Evolutionary conservation across 306 rosid genomes (phyloP), one percentile per base, ranked within the genome.

Genomic region (Quercus cerris): DNA sequence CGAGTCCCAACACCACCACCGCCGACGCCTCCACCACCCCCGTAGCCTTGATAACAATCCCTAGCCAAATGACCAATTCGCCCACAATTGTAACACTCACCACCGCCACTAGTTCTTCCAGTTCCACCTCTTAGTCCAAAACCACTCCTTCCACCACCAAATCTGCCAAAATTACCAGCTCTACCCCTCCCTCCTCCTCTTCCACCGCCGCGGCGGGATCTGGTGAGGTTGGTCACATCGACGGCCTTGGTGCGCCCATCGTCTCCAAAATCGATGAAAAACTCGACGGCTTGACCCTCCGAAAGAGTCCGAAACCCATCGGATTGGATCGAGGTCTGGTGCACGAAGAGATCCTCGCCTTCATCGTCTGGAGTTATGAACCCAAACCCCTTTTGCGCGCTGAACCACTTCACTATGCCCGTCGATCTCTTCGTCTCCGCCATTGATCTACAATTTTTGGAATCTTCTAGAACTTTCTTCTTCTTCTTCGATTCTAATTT

Each of bases 351-450:
- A 71, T 93, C 97, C 0, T 87, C 91, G 54, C 80, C 73, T 12
- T 88, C 94, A 6, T 84, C 91, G 20, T 88, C 84, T 1, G 97
- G 91, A 27, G 90, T 84, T 19, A 93, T 93, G 89, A 93, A 93
- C 63, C 97, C 97, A 83, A 88, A 93, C 7, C 97, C 98, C 62
- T 87, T 91, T 74, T 90, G 87, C 1, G 92, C 86, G 75, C 87
- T 93, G 87, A 93, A 90, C 98, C 98, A 93, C 83, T 80, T 91
- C n/a, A 91, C 97, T 2, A 88, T 89, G 58, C 98, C 97, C 31
- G 82, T 85, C 19, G 85, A 81, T 85, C 92, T 86, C 71, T 22
- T 71, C 41, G 62, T 67, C 78, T 85, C 15, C 6, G 67, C 15
- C 27, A 67, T 14, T n/a, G 27, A 82, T 80, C 80, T 17, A 30